These are phyloP conservation scores for Cladophialophora exuberans DNA, from an alignment of 2,329 filamentous ascomycete species.

Conservation along the genomic window DNA sequence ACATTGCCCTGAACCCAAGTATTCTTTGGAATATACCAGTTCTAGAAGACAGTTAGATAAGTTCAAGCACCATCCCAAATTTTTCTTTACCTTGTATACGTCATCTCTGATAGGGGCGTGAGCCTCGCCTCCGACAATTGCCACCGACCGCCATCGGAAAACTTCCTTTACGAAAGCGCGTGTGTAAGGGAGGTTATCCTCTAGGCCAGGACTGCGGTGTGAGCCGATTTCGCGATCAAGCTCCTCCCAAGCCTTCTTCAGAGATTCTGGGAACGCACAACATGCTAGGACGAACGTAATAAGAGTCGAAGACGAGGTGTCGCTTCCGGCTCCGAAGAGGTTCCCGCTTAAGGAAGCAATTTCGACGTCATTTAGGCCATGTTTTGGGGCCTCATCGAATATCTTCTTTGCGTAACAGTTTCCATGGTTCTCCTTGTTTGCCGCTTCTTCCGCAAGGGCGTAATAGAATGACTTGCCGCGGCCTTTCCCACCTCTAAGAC, in stretches of 20 bases:
- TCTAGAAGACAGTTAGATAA: too few species aligned
- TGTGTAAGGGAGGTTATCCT: constrained; percentile 41
- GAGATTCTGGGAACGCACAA: constrained; percentile 51
- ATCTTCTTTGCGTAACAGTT: constrained; percentile 50
- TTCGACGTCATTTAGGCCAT: constrained; percentile 49
- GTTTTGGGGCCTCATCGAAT: constrained; percentile 51
- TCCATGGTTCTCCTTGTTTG: constrained; percentile 23
- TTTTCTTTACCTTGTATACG: constrained; percentile 51
- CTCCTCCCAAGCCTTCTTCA: constrained; percentile 48
- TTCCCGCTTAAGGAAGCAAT: constrained; percentile 53
- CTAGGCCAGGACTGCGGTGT: constrained; percentile 42
- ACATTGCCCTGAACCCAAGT: constrained; percentile 36
- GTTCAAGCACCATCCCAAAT: too few species aligned
- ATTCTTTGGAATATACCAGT: constrained; percentile 54
- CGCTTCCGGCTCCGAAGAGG: constrained; percentile 38
- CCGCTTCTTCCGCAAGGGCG: too few species aligned
- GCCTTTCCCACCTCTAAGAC: too few species aligned
- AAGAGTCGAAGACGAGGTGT: constrained; percentile 37
- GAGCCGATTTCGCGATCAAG: constrained; percentile 46
- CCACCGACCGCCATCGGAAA: constrained; percentile 42
- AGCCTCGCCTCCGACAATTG: constrained; percentile 38
- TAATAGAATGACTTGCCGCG: too few species aligned
- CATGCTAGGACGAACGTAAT: constrained; percentile 36
- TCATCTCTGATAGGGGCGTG: constrained; percentile 50
- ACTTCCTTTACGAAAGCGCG: constrained; percentile 43